Percentiles rank a stretch among this genome's conserved stretches.
These are phyloP conservation scores for Penicillium coprophilum DNA, from an alignment of 495 filamentous ascomycete genomes.

Conservation along the genomic window DNA sequence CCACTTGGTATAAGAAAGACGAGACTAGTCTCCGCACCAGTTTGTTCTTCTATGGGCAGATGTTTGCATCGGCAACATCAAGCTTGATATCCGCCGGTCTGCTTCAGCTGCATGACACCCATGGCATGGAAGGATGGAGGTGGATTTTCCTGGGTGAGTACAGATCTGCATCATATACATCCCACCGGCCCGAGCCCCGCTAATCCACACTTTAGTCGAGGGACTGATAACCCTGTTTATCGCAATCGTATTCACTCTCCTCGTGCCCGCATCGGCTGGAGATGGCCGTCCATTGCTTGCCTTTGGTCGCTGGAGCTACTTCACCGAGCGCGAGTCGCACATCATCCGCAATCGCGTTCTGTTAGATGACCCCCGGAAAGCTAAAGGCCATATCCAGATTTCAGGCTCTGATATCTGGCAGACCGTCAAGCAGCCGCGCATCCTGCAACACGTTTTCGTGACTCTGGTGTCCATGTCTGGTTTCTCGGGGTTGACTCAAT, in stretches of 20 bases:
- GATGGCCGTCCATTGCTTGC: conserved; percentile 45
- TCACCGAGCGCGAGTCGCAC: conserved; percentile 43
- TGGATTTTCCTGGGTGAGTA: conserved; percentile 58
- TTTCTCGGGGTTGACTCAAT: conserved; percentile 42
- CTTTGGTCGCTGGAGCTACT: conserved; percentile 43
- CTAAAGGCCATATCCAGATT: conserved; percentile 41
- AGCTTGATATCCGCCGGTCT: conserved; percentile 53
- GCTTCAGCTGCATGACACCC: conserved; percentile 50
- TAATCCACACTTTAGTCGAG: conserved; percentile 40
- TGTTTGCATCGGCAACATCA: conserved; percentile 52
- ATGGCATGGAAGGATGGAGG: conserved; percentile 56
- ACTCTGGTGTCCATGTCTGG: conserved; percentile 51
- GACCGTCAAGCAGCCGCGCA: conserved; percentile 39
- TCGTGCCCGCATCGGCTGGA: conserved; percentile 46
- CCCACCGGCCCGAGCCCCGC: not conserved
- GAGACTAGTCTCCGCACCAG: conserved; percentile 56
- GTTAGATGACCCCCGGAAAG: conserved; percentile 46
- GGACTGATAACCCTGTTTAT: conserved; percentile 54
- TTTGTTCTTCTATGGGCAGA: conserved; percentile 56
- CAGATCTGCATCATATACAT: not conserved
- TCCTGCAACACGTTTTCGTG: conserved; percentile 39
- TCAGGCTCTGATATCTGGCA: conserved; percentile 41
- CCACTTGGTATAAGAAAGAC: conserved; percentile 58
- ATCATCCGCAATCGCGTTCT: conserved; percentile 45
- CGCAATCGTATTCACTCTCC: conserved; percentile 48